phyloP scores from a whole-genome alignment of 345 rosid genomes.

The Hibiscus syriacus region DNA sequence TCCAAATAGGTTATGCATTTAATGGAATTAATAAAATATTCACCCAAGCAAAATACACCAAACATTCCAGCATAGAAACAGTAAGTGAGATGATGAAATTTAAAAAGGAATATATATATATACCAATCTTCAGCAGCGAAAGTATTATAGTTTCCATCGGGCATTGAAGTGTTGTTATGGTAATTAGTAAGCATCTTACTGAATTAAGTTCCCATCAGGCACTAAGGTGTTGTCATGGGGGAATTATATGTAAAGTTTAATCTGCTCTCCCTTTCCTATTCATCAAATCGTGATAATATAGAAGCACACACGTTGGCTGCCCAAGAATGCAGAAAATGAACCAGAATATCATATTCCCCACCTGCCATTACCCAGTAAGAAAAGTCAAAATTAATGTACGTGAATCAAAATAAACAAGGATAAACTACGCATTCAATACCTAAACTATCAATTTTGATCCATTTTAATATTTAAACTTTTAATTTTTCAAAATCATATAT shows the following conservation, averaged over 20 bases:
- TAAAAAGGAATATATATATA: too few relatives aligned
- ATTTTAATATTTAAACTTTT: too few relatives aligned
- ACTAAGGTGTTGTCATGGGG: too few relatives aligned
- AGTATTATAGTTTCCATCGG: not conserved
- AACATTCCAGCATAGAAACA: not conserved
- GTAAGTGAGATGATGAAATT: not conserved
- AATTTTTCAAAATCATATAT: too few relatives aligned
- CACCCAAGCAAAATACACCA: not conserved
- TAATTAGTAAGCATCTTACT: not conserved
- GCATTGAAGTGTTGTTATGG: not conserved
- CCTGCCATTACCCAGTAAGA: conserved; percentile 42
- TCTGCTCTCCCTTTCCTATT: conserved; percentile 39
- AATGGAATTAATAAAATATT: not conserved
- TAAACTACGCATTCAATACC: too few relatives aligned
- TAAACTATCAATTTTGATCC: too few relatives aligned
- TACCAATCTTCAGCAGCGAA: not conserved
- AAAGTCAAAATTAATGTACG: too few relatives aligned
- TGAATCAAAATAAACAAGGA: too few relatives aligned
- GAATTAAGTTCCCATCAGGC: too few relatives aligned
- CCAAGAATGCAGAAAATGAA: conserved; percentile 87
- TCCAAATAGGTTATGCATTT: not conserved
- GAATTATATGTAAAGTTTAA: not conserved
- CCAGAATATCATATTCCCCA: conserved; percentile 98
- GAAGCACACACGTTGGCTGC: conserved; percentile 91
- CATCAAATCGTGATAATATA: conserved; percentile 93